A percentile compares a stretch with the other conserved stretches of the same genome.
Conservation (phyloP, 208 protist genomes). For the Trypanosoma lewisi region DNA sequence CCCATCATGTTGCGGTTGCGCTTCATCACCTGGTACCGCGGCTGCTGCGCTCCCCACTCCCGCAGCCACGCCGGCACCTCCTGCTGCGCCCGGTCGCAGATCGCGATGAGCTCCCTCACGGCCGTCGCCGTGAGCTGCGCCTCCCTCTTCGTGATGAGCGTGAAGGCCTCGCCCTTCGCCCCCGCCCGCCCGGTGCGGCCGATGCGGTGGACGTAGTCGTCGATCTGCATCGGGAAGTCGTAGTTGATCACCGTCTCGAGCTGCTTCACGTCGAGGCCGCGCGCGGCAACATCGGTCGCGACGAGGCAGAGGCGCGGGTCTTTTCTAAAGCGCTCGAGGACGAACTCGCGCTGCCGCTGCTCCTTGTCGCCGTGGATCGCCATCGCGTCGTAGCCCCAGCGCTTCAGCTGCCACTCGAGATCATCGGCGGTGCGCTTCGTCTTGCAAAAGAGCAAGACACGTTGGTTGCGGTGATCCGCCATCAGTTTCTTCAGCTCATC, state of each 20-base stretch:
- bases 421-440: constrained; percentile 90
- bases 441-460: constrained; percentile 92
- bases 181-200: constrained; percentile 91
- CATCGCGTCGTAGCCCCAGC: constrained; percentile 73
- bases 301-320: constrained; percentile 81
- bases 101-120: constrained; percentile 58
- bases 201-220: constrained; percentile 98
- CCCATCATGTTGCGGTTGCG: constrained; percentile 74
- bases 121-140: constrained; percentile 89
- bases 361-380: constrained; percentile 94
- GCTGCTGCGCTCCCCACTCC: constrained; percentile 61
- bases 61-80: constrained; percentile 67
- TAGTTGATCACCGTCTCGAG: constrained; percentile 99
- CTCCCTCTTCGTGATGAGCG: constrained; percentile 85
- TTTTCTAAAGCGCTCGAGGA: constrained; percentile 87
- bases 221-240: constrained; percentile 99
- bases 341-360: constrained; percentile 93
- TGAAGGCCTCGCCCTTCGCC: constrained; percentile 82
- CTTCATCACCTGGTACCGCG: constrained; percentile 36
- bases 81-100: constrained; percentile 73
- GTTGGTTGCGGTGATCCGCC: constrained; percentile 59
- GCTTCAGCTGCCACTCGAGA: constrained; percentile 84
- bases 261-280: constrained; percentile 98
- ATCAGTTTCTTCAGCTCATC: constrained; percentile 80
- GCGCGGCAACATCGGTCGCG: constrained; percentile 93